Percentiles rank a stretch among this genome's conserved stretches.
Evolutionary conservation across 768 basidiomycete species (phyloP).

Genomic region (Kondoa malvinella): DNA sequence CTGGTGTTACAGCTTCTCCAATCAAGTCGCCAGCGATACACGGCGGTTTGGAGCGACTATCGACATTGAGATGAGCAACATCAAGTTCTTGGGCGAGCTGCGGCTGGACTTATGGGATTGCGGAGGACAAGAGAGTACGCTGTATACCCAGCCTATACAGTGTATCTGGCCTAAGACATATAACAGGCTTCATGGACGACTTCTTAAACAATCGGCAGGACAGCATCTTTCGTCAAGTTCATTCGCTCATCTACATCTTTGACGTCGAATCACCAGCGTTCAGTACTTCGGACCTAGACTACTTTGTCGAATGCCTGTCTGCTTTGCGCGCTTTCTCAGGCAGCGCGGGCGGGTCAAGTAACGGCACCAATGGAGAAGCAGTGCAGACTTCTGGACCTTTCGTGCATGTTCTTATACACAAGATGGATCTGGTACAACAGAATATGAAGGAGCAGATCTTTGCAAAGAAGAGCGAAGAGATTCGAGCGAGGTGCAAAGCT

Average conservation of each 20-base stretch:
- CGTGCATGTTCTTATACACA: constrained; percentile 46
- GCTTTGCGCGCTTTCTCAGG: constrained; percentile 56
- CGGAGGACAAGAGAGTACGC: constrained; percentile 69
- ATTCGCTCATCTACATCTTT: constrained; percentile 95
- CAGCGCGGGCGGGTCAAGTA: constrained; percentile 10
- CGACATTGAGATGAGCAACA: constrained; percentile 93
- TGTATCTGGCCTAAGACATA: background rate
- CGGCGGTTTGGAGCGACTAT: constrained; percentile 86
- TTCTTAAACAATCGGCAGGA: constrained; percentile 79
- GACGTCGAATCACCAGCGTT: constrained; percentile 78
- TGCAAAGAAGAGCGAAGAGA: constrained; percentile 54
- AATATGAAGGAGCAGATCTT: constrained; percentile 45
- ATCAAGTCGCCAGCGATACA: constrained; percentile 82
- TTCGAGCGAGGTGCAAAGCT: constrained; percentile 44
- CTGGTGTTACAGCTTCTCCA: constrained; percentile 50
- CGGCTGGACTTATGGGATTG: constrained; percentile 97
- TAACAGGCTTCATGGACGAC: constrained; percentile 77
- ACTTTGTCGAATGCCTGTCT: constrained; percentile 78
- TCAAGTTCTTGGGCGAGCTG: constrained; percentile 88
- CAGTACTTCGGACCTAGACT: constrained; percentile 61
- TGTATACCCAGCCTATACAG: background rate
- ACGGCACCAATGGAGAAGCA: background rate
- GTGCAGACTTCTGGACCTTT: constrained; percentile 7
- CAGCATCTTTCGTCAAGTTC: constrained; percentile 93
- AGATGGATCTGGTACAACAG: constrained; percentile 71